These are phyloP conservation scores for Cercis canadensis DNA, from an alignment of 306 rosid species.

Conservation along the genomic window DNA sequence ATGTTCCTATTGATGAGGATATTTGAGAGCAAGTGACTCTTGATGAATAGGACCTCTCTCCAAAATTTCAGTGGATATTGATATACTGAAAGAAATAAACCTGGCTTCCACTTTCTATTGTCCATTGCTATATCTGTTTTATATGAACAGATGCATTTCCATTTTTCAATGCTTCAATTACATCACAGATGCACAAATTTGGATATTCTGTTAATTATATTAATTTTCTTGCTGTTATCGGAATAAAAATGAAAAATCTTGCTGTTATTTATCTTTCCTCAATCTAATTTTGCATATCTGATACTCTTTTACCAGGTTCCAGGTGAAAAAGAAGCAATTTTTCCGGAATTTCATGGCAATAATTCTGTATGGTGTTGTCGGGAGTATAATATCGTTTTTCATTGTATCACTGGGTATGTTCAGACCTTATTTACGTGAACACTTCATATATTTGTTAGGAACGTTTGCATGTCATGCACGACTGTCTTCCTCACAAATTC, in stretches of 20 bases:
- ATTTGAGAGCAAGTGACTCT: too few relatives aligned
- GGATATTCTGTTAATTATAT: not conserved
- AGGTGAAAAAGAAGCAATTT: slow-evolving; percentile 78
- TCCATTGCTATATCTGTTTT: not conserved
- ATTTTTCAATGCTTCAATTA: not conserved
- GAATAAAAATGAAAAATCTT: not conserved
- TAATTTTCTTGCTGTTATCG: not conserved
- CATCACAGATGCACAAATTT: not conserved
- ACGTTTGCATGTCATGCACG: not conserved
- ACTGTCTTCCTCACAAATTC: not conserved
- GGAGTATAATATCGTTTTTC: slow-evolving; percentile 60
- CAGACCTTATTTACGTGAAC: not conserved
- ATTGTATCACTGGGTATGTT: slow-evolving; percentile 62
- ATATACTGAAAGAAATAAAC: not conserved
- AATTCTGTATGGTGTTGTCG: slow-evolving; percentile 63
- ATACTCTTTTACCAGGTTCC: slow-evolving; percentile 50
- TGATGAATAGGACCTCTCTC: too few relatives aligned
- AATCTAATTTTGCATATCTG: slow-evolving; percentile 8
- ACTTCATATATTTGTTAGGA: slow-evolving; percentile 2
- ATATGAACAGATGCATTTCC: not conserved
- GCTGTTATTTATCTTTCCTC: not conserved
- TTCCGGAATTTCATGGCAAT: slow-evolving; percentile 65
- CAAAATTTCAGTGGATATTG: not conserved
- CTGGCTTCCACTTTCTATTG: not conserved
- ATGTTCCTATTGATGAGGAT: too few relatives aligned